Evolutionary conservation across 2,329 filamentous ascomycete species (phyloP).

Genomic region (Botrytis fabae): DNA sequence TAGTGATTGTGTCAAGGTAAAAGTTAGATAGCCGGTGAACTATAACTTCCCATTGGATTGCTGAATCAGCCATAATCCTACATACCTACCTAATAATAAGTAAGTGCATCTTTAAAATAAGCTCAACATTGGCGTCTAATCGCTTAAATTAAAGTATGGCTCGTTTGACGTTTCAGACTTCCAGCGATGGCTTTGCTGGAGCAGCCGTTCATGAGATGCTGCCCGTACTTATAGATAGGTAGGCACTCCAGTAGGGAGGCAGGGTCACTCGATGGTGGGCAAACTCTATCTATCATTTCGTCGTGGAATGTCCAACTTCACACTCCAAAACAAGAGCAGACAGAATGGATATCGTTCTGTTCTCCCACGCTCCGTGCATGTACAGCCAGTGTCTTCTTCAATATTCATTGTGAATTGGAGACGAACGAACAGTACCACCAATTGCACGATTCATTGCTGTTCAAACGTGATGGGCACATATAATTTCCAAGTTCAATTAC

Average conservation of each 20-base stretch:
- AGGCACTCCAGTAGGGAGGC: background rate
- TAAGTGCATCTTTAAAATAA: background rate
- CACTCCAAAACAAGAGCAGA: background rate
- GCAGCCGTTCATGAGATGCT: background rate
- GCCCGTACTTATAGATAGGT: background rate
- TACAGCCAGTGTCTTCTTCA: background rate
- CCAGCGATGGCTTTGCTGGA: background rate
- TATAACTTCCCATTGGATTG: background rate
- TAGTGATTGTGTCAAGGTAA: background rate
- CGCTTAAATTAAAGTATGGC: slow-evolving; percentile 9
- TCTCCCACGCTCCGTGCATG: background rate
- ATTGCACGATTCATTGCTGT: background rate
- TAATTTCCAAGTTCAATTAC: background rate
- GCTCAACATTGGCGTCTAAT: slow-evolving; percentile 13
- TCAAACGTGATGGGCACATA: background rate
- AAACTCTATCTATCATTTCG: background rate
- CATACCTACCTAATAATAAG: background rate
- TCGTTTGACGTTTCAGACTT: background rate
- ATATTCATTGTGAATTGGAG: background rate
- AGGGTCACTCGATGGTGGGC: background rate
- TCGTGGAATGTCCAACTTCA: background rate
- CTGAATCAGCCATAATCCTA: background rate
- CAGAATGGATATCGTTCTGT: background rate
- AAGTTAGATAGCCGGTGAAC: background rate
- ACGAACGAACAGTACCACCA: background rate